These are phyloP conservation scores for Apiospora marii DNA, from an alignment of 2,329 filamentous ascomycete species.

Conservation along the genomic window DNA sequence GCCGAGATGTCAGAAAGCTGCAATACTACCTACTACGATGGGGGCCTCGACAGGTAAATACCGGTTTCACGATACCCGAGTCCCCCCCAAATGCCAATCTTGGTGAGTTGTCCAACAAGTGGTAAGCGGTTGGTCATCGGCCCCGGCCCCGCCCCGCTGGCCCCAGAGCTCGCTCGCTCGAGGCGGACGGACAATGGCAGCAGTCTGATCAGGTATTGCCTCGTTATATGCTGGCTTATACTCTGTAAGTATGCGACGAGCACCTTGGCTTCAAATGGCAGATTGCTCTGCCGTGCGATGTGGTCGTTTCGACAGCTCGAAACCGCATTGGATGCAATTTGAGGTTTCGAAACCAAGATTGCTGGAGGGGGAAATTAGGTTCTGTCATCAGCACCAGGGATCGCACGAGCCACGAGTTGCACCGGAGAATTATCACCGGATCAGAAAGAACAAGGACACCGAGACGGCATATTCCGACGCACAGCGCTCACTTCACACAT, in stretches of 20 bases:
- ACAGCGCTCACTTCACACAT: not conserved
- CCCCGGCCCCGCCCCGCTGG: too few species aligned
- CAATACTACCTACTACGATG: not conserved
- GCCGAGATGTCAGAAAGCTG: not conserved
- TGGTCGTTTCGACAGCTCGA: not conserved
- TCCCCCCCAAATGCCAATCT: not conserved
- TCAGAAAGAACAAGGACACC: not conserved
- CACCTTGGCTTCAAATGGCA: not conserved
- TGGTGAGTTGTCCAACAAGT: not conserved
- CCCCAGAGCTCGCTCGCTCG: not conserved
- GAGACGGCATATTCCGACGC: not conserved
- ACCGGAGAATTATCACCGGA: not conserved
- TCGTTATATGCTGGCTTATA: not conserved
- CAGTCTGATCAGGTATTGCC: too few species aligned
- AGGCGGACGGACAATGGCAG: not conserved
- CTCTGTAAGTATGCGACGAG: not conserved
- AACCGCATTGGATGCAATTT: not conserved
- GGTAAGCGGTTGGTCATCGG: not conserved
- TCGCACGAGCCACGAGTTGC: constrained; percentile 15
- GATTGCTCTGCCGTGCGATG: not conserved
- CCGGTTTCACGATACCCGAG: not conserved
- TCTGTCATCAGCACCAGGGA: constrained; percentile 8
- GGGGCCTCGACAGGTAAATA: not conserved
- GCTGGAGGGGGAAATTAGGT: constrained; percentile 12
- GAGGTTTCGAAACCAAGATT: not conserved